phyloP scores from a whole-genome alignment of 306 rosid species.

The Pueraria montana region DNA sequence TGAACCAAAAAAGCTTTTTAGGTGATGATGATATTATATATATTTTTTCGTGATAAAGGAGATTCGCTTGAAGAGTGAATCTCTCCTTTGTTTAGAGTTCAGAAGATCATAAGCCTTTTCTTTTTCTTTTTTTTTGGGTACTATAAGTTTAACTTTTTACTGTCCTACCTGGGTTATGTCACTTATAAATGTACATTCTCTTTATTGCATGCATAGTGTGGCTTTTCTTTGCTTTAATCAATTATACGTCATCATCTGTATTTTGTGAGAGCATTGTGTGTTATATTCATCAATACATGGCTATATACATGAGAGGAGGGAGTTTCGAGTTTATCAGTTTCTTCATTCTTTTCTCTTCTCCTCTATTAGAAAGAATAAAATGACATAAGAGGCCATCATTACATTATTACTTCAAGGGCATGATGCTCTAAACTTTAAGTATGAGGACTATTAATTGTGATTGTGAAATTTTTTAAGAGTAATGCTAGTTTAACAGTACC shows the following conservation, averaged over 20 bases:
- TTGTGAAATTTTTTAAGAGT: neutral
- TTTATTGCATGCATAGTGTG: conserved; percentile 48
- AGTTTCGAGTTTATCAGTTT: neutral
- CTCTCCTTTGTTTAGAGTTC: conserved; percentile 45
- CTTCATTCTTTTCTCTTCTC: neutral
- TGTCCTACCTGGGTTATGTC: conserved; percentile 45
- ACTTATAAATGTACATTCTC: conserved; percentile 54
- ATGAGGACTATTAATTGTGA: neutral
- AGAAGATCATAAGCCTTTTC: conserved; percentile 30
- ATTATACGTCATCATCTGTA: neutral
- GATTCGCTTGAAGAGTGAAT: conserved; percentile 55
- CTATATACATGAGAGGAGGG: neutral
- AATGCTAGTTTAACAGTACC: neutral
- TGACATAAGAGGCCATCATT: neutral
- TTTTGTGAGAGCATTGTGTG: neutral
- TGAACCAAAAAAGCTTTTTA: conserved; percentile 39
- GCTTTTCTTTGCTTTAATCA: conserved; percentile 44
- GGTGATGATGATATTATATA: conserved; percentile 26
- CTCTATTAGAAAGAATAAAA: neutral
- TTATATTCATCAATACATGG: neutral
- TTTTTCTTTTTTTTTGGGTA: conserved; percentile 38
- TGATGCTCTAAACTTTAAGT: neutral
- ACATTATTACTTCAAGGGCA: neutral
- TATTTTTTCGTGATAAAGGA: conserved; percentile 46
- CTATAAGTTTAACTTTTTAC: conserved; percentile 43